Conservation (phyloP, 148 eudicot genomes). For the Arctostaphylos glauca region DNA sequence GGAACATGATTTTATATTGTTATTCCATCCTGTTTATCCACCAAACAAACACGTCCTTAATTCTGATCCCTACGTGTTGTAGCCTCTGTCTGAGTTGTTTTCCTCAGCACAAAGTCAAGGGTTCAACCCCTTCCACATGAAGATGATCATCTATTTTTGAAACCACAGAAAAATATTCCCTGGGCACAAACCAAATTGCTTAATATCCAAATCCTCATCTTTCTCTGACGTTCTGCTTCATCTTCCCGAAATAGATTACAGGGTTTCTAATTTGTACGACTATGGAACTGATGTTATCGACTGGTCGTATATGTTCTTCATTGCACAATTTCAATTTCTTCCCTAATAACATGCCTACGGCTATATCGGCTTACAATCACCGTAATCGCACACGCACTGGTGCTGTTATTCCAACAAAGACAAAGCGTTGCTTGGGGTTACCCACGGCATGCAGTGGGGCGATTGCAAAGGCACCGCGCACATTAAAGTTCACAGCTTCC, state of each 20-base stretch:
- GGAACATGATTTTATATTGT: no score
- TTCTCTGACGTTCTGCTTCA: neutral
- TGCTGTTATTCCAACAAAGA: constrained; percentile 1
- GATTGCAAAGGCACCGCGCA: neutral
- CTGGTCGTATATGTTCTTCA: constrained; percentile 10
- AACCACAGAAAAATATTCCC: neutral
- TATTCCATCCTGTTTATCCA: no score
- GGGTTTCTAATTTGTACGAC: neutral
- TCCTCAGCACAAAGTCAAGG: no score
- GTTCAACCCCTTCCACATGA: neutral
- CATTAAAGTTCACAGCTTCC: constrained; percentile 13
- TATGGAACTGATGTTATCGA: constrained; percentile 27
- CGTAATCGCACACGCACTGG: neutral
- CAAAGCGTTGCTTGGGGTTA: neutral
- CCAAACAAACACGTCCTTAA: no score
- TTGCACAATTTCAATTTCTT: constrained; percentile 7
- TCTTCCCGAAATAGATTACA: neutral
- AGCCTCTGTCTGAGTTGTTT: no score
- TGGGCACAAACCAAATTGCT: neutral
- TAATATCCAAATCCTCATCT: neutral
- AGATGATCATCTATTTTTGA: neutral
- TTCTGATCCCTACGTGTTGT: no score
- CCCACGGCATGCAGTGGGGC: neutral
- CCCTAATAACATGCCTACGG: neutral
- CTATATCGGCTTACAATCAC: neutral